phyloP scores from a whole-genome alignment of 257 asterid genomes.

The Gentiana macrophylla region DNA sequence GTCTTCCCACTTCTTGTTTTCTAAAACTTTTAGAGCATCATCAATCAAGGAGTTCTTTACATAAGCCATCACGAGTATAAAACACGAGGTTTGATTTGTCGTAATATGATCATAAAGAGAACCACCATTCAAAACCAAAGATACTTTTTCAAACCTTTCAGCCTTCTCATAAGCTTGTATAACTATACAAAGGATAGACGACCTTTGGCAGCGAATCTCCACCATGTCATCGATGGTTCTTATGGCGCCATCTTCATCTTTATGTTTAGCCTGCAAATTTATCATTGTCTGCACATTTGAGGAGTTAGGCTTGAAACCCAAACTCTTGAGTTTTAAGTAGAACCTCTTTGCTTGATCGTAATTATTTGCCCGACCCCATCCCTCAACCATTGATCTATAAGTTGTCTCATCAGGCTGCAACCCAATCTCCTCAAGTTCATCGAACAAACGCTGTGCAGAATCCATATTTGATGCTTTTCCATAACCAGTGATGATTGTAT shows the following conservation, averaged over 20 bases:
- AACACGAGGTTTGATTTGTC: slow-evolving; percentile 49
- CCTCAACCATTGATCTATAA: slow-evolving; percentile 81
- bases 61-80: slow-evolving; percentile 59
- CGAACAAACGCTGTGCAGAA: slow-evolving; percentile 41
- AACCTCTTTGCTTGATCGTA: slow-evolving; percentile 37
- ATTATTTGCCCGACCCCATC: slow-evolving; percentile 75
- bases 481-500: slow-evolving; percentile 81
- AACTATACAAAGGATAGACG: slow-evolving; percentile 63
- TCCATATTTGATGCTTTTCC: slow-evolving; percentile 62
- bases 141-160: slow-evolving; percentile 36
- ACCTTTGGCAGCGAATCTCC: slow-evolving; percentile 50
- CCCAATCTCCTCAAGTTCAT: slow-evolving; percentile 40
- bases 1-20: slow-evolving; percentile 67
- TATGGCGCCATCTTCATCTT: slow-evolving; percentile 46
- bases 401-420: slow-evolving; percentile 76
- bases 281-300: slow-evolving; percentile 72
- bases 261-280: slow-evolving; percentile 65
- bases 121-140: slow-evolving; percentile 36
- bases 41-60: slow-evolving; percentile 50
- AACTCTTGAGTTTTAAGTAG: slow-evolving; percentile 43
- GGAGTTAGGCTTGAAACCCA: slow-evolving; percentile 61
- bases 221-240: slow-evolving; percentile 57
- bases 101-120: slow-evolving; percentile 48
- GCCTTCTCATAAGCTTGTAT: slow-evolving; percentile 72
- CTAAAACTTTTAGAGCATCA: slow-evolving; percentile 48